Conservation (phyloP, 2,329 filamentous ascomycete genomes). For the Bipolaris gigantea region DNA sequence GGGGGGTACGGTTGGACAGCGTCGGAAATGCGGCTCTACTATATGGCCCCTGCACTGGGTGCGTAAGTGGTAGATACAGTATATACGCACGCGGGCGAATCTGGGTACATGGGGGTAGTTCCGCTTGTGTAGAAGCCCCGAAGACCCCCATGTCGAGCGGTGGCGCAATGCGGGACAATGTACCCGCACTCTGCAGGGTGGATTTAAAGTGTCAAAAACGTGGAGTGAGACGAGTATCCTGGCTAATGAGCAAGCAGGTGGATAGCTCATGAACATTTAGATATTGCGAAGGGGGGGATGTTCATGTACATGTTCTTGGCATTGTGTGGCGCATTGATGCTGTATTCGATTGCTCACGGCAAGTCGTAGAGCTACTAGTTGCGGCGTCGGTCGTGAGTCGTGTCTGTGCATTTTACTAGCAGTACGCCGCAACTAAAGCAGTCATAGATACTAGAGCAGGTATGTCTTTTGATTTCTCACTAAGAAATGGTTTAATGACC, state of each 20-base stretch:
- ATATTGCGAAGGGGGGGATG: constrained; percentile 5
- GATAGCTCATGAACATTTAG: not conserved
- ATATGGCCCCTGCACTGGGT: not conserved
- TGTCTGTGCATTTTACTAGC: not conserved
- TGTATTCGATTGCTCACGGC: constrained; percentile 3
- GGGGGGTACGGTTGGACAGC: constrained; percentile 5
- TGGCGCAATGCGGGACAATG: not conserved
- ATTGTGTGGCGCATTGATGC: not conserved
- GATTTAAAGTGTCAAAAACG: not conserved
- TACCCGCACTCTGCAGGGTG: not conserved
- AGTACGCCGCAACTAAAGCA: constrained; percentile 5
- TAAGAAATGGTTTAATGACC: not conserved
- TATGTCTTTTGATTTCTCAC: not conserved
- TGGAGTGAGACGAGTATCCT: not conserved
- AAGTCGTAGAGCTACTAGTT: constrained; percentile 8
- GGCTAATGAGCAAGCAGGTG: not conserved
- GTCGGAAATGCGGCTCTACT: constrained; percentile 1
- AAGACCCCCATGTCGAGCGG: not conserved
- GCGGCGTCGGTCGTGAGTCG: constrained; percentile 11
- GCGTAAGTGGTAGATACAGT: not conserved
- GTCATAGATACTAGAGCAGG: not conserved
- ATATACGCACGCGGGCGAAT: not conserved
- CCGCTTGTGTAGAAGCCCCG: not conserved
- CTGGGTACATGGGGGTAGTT: not conserved
- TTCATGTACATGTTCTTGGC: not conserved